phyloP scores from a whole-genome alignment of 768 basidiomycete species.

The Cystofilobasidium macerans region DNA sequence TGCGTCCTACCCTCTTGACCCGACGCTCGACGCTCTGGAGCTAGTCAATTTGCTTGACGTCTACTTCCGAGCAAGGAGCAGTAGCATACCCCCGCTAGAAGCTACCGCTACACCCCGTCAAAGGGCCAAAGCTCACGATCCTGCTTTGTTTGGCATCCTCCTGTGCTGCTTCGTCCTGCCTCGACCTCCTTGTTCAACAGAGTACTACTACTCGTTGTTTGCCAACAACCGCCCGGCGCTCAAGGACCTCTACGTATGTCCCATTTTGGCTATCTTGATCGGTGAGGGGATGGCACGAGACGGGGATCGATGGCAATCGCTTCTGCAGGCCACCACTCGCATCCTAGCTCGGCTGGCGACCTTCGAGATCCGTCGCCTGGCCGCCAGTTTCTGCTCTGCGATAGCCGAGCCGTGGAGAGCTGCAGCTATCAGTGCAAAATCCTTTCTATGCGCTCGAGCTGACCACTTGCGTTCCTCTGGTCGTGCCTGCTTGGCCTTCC shows the following conservation, averaged over 20 bases:
- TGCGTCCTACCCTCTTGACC: background rate
- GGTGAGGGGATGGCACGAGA: background rate
- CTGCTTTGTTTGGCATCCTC: background rate
- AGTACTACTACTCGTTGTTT: slow-evolving; percentile 27
- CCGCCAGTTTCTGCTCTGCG: too few relatives aligned
- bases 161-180: background rate
- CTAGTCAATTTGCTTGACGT: too few relatives aligned
- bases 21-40: too few relatives aligned
- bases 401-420: too few relatives aligned
- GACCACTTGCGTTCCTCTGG: too few relatives aligned
- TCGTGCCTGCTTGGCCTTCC: background rate
- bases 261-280: background rate
- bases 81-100: too few relatives aligned
- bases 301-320: background rate
- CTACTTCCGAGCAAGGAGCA: too few relatives aligned
- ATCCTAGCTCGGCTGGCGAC: background rate
- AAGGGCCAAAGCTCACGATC: background rate
- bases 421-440: too few relatives aligned
- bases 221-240: slow-evolving; percentile 23
- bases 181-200: background rate
- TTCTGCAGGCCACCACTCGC: background rate
- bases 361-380: too few relatives aligned
- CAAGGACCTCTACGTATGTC: slow-evolving; percentile 26
- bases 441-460: background rate
- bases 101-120: background rate